A percentile compares a stretch with the other conserved stretches of the same genome.
These are phyloP conservation scores for Mycena kentingensis DNA, from an alignment of 768 basidiomycete species.

Conservation along the genomic window DNA sequence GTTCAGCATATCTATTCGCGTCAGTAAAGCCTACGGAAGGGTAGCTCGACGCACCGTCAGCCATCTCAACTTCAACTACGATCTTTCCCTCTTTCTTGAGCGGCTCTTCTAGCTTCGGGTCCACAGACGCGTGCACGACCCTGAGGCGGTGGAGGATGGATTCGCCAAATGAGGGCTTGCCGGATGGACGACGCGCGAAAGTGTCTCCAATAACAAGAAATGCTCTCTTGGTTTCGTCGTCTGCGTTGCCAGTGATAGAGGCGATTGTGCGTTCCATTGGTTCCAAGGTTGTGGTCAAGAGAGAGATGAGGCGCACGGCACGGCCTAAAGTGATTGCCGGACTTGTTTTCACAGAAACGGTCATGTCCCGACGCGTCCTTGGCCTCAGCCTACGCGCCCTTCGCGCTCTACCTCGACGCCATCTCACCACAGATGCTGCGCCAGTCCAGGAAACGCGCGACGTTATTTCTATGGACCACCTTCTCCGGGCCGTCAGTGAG, in stretches of 20 bases:
- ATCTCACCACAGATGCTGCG: not conserved
- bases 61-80: conserved; percentile 31
- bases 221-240: not conserved
- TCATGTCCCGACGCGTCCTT: too few relatives aligned
- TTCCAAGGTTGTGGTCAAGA: too few relatives aligned
- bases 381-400: not conserved
- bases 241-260: conserved; percentile 1
- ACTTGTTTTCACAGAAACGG: too few relatives aligned
- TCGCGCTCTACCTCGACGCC: not conserved
- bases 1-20: conserved; percentile 11
- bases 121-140: conserved; percentile 27
- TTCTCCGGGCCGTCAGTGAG: conserved; percentile 62
- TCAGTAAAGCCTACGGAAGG: not conserved
- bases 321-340: too few relatives aligned
- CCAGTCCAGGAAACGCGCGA: conserved; percentile 55
- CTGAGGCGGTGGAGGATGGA: conserved; percentile 19
- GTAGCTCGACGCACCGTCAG: conserved; percentile 21
- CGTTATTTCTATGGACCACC: conserved; percentile 56
- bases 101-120: conserved; percentile 31
- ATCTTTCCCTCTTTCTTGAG: conserved; percentile 31
- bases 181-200: not conserved
- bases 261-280: too few relatives aligned
- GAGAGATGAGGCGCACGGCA: too few relatives aligned
- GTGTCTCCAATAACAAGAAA: not conserved
- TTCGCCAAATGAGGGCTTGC: conserved; percentile 20